Evolutionary conservation across 257 asterid genomes (phyloP).

Genomic region (Penstemon newberryi): DNA sequence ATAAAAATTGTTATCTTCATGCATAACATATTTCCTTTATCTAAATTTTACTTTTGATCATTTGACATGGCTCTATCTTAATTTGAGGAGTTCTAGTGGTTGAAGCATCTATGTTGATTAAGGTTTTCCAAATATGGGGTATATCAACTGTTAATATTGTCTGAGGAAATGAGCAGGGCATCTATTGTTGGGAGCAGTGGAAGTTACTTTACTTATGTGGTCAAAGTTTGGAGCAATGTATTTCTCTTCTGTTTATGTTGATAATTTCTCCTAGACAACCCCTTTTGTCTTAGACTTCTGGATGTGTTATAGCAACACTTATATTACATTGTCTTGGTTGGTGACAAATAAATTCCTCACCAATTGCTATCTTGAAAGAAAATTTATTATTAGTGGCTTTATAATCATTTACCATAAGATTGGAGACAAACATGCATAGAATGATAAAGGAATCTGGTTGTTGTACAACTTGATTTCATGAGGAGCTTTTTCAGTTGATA

Average conservation of each 20-base stretch:
- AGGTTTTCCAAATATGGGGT: slow-evolving; percentile 8
- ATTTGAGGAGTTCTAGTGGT: not conserved
- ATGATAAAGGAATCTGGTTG: slow-evolving; percentile 8
- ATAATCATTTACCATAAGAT: not conserved
- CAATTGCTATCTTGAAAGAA: not conserved
- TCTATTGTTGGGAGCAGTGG: slow-evolving; percentile 12
- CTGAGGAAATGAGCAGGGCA: slow-evolving; percentile 20
- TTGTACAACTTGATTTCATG: slow-evolving; percentile 17
- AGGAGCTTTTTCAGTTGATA: not conserved
- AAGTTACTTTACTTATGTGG: slow-evolving; percentile 15
- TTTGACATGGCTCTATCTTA: slow-evolving; percentile 5
- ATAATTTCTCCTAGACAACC: not conserved
- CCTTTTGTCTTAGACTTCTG: not conserved
- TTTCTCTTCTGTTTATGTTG: not conserved
- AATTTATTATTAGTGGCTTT: slow-evolving; percentile 10
- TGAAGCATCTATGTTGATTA: slow-evolving; percentile 3
- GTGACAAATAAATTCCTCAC: not conserved
- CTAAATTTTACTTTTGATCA: not conserved
- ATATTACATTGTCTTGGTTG: slow-evolving; percentile 7
- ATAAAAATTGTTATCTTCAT: not conserved
- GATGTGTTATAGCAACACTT: not conserved
- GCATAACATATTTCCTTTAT: no score
- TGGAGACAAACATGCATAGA: not conserved
- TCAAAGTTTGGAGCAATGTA: slow-evolving; percentile 6
- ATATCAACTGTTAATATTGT: slow-evolving; percentile 8